phyloP scores from a whole-genome alignment of 305 asterid species.

The Solanum hybrid region DNA sequence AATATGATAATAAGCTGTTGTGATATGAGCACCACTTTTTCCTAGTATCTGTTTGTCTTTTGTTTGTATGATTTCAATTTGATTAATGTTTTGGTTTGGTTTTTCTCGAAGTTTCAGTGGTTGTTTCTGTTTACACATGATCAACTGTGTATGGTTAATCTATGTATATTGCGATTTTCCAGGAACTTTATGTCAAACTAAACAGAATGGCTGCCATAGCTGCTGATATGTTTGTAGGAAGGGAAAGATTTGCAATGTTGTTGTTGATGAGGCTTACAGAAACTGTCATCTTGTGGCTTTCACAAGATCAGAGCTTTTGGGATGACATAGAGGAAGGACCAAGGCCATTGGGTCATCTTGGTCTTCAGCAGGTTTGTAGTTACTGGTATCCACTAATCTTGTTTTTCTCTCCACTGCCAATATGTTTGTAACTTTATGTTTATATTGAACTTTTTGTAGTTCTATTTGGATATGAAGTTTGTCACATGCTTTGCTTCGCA shows the following conservation, averaged over 20 bases:
- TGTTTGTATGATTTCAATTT: not conserved
- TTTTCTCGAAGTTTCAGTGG: not conserved
- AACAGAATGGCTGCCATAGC: constrained; percentile 81
- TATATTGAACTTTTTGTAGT: constrained; percentile 45
- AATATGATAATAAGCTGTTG: not conserved
- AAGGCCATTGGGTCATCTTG: constrained; percentile 70
- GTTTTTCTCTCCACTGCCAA: constrained; percentile 9
- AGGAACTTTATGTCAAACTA: constrained; percentile 87
- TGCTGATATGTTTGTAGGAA: constrained; percentile 92
- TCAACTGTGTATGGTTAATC: constrained; percentile 5
- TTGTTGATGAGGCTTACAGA: constrained; percentile 94
- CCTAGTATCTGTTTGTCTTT: not conserved
- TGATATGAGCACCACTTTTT: not conserved
- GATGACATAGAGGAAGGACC: constrained; percentile 95
- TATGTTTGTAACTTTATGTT: constrained; percentile 1
- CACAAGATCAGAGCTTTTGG: constrained; percentile 96
- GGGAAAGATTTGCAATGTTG: constrained; percentile 86
- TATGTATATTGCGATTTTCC: constrained; percentile 15
- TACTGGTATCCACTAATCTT: constrained; percentile 9
- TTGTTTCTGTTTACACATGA: not conserved
- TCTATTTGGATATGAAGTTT: constrained; percentile 94
- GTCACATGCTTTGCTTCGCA: constrained; percentile 90
- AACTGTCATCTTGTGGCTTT: constrained; percentile 92
- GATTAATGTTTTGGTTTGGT: not conserved
- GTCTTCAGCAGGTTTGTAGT: constrained; percentile 80